Percentiles rank a stretch among this genome's conserved stretches.
These are phyloP conservation scores for Protomyces inundatus DNA, from an alignment of 1,139 yeast genomes.

Conservation along the genomic window DNA sequence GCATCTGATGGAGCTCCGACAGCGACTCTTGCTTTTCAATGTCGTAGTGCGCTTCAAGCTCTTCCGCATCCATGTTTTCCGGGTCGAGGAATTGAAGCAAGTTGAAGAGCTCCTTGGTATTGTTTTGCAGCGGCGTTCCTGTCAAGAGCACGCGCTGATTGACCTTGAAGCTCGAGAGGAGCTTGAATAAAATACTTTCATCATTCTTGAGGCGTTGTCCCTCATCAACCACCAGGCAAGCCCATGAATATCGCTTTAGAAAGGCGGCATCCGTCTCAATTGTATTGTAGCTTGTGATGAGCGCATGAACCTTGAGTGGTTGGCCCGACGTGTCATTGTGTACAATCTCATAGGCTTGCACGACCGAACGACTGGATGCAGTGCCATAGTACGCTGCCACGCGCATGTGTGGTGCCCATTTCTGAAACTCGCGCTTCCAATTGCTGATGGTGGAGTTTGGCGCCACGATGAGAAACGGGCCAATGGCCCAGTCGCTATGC, in stretches of 20 bases:
- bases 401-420: slow-evolving; percentile 75
- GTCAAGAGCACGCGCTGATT: slow-evolving; percentile 75
- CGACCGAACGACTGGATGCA: slow-evolving; percentile 65
- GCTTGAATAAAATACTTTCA: slow-evolving; percentile 64
- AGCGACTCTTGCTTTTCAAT: slow-evolving; percentile 28
- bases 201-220: slow-evolving; percentile 85
- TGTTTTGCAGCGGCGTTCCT: slow-evolving; percentile 83
- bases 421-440: slow-evolving; percentile 79
- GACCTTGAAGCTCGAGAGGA: slow-evolving; percentile 68
- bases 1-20: slow-evolving; percentile 27
- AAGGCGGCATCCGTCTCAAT: slow-evolving; percentile 68
- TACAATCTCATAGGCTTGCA: slow-evolving; percentile 62
- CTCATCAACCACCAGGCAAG: slow-evolving; percentile 83
- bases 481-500: slow-evolving; percentile 28
- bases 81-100: slow-evolving; percentile 33
- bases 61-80: slow-evolving; percentile 25
- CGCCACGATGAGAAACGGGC: slow-evolving; percentile 70
- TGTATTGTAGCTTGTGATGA: slow-evolving; percentile 74
- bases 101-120: slow-evolving; percentile 62
- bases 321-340: slow-evolving; percentile 37
- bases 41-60: slow-evolving; percentile 24
- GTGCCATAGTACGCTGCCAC: slow-evolving; percentile 51
- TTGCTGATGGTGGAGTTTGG: slow-evolving; percentile 79
- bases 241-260: slow-evolving; percentile 65
- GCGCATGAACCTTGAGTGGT: slow-evolving; percentile 63